Evolutionary conservation across 371 early-diverging fungal species (phyloP).

Genomic region (Mortierella sp.): DNA sequence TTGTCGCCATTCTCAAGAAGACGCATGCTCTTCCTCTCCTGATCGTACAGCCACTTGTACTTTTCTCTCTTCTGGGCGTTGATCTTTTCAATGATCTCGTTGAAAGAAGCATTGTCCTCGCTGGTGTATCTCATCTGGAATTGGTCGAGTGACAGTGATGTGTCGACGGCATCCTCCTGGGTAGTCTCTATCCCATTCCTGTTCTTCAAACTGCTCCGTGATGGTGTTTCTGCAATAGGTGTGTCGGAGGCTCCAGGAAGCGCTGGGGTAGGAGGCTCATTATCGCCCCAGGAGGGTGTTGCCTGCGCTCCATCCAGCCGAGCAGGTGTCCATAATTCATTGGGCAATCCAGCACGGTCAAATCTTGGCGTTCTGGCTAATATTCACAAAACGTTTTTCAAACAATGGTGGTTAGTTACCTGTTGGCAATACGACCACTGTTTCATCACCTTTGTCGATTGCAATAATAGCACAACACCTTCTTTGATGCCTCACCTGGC

Average conservation of each 20-base stretch:
- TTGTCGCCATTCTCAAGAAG: constrained; percentile 19
- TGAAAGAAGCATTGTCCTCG: constrained; percentile 90
- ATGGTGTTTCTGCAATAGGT: constrained; percentile 32
- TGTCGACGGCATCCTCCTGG: constrained; percentile 29
- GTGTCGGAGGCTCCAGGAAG: constrained; percentile 27
- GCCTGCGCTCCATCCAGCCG: constrained; percentile 38
- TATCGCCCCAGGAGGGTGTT: constrained; percentile 43
- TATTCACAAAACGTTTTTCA: not conserved
- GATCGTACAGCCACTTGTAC: constrained; percentile 80
- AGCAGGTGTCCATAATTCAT: constrained; percentile 54
- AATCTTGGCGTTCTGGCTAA: constrained; percentile 42
- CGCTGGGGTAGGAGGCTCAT: not conserved
- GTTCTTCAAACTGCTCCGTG: not conserved
- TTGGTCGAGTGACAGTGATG: constrained; percentile 67
- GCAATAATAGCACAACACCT: too few relatives aligned
- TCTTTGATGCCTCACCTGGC: constrained; percentile 36
- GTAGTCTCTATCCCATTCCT: not conserved
- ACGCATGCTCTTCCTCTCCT: constrained; percentile 62
- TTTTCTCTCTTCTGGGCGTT: constrained; percentile 71
- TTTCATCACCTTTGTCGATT: not conserved
- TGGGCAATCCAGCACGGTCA: constrained; percentile 23
- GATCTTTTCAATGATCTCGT: constrained; percentile 72
- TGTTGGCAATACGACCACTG: not conserved
- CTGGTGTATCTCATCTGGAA: constrained; percentile 85
- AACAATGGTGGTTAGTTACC: not conserved